phyloP scores from a whole-genome alignment of 768 basidiomycete species.

The Russula sp. region DNA sequence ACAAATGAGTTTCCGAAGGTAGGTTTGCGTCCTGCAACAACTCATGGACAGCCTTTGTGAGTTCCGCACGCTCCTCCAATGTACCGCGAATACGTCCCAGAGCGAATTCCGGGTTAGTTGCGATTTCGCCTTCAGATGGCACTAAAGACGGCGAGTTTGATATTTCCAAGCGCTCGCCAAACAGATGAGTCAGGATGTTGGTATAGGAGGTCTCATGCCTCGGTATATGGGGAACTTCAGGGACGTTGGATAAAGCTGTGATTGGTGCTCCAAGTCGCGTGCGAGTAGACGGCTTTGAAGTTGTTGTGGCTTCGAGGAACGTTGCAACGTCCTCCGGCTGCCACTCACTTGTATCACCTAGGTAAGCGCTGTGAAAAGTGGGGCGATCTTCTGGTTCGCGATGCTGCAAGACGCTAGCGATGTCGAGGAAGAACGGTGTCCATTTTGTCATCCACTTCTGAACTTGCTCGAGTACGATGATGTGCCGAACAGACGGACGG shows the following conservation, averaged over 20 bases:
- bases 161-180: constrained; percentile 72
- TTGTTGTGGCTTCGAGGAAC: constrained; percentile 40
- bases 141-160: constrained; percentile 77
- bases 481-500: constrained; percentile 52
- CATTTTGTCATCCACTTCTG: constrained; percentile 73
- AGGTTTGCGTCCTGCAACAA: constrained; percentile 49
- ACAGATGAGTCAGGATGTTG: constrained; percentile 76
- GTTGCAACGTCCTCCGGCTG: constrained; percentile 40
- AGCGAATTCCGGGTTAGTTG: constrained; percentile 92
- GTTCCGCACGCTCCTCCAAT: constrained; percentile 62
- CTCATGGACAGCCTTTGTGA: constrained; percentile 56
- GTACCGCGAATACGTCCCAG: constrained; percentile 85
- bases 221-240: constrained; percentile 58
- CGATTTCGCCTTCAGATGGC: constrained; percentile 57
- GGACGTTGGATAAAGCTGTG: constrained; percentile 24
- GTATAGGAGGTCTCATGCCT: constrained; percentile 90
- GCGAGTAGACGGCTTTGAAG: constrained; percentile 34
- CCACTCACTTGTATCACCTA: constrained; percentile 43
- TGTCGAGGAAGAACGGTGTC: constrained; percentile 81
- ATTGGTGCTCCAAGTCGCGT: constrained; percentile 42
- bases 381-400: constrained; percentile 43
- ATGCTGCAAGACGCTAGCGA: constrained; percentile 64
- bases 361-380: constrained; percentile 51
- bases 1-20: constrained; percentile 52
- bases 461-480: constrained; percentile 80